phyloP scores from a whole-genome alignment of 2,329 filamentous ascomycete species.

The Aspergillus viridinutans region DNA sequence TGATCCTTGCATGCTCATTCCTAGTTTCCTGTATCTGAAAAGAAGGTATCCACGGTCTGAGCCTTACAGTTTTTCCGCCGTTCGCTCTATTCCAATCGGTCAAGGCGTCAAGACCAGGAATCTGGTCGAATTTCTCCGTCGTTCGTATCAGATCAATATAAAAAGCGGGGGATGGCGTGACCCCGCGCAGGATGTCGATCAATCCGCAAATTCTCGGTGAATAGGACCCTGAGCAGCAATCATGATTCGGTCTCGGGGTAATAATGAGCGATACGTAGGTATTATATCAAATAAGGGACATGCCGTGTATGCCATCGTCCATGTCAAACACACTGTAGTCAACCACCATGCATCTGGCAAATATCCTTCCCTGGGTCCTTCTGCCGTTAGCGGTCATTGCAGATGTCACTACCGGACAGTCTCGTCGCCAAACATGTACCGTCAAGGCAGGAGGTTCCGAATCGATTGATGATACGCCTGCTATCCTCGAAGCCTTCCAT shows the following conservation, averaged over 20 bases:
- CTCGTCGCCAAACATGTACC: constrained; percentile 1
- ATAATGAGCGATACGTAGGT: neutral
- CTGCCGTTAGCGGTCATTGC: neutral
- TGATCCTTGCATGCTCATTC: neutral
- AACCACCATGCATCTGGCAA: neutral
- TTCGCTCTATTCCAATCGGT: neutral
- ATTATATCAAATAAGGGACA: neutral
- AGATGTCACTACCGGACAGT: neutral
- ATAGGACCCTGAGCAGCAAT: neutral
- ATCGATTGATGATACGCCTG: constrained; percentile 46
- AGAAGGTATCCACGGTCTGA: neutral
- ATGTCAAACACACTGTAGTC: neutral
- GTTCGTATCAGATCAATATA: neutral
- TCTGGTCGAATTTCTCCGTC: neutral
- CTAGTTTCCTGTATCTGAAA: neutral
- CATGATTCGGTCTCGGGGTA: neutral
- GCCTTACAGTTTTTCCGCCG: neutral
- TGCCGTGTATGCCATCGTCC: neutral
- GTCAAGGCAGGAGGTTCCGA: constrained; percentile 14
- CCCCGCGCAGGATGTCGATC: neutral
- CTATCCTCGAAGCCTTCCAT: constrained; percentile 49
- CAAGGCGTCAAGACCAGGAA: neutral
- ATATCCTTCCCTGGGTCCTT: neutral
- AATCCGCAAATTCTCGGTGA: too few relatives aligned
- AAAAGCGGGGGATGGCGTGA: neutral